These are phyloP conservation scores for Acer negundo DNA, from an alignment of 345 rosid genomes.

Conservation along the genomic window DNA sequence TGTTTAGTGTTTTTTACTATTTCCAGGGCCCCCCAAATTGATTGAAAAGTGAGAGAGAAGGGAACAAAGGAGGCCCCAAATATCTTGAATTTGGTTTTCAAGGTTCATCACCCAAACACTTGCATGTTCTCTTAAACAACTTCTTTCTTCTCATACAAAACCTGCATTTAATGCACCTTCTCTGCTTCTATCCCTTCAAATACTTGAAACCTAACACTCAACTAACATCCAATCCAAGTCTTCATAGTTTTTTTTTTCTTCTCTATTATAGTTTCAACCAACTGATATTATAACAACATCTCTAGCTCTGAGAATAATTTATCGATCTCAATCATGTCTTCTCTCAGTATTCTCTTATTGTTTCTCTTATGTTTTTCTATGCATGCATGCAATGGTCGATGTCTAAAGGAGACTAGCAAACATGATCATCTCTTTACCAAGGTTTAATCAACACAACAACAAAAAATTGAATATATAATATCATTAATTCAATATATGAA, in stretches of 20 bases:
- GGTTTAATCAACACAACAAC: slow-evolving; percentile 15
- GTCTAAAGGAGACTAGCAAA: slow-evolving; percentile 18
- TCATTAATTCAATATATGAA: neutral
- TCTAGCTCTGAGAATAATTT: neutral
- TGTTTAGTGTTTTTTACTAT: neutral
- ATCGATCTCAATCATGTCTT: slow-evolving; percentile 27
- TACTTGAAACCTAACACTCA: slow-evolving; percentile 29
- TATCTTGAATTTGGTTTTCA: slow-evolving; percentile 39
- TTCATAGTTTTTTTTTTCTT: neutral
- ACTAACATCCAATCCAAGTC: slow-evolving; percentile 1
- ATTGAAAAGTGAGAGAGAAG: slow-evolving; percentile 19
- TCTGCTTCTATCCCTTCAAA: slow-evolving; percentile 38
- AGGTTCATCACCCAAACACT: slow-evolving; percentile 45
- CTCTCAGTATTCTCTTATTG: slow-evolving; percentile 14
- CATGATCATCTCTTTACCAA: slow-evolving; percentile 12
- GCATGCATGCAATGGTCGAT: slow-evolving; percentile 60
- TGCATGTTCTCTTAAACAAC: slow-evolving; percentile 58
- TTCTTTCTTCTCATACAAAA: slow-evolving; percentile 36
- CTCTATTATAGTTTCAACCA: neutral
- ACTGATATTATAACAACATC: neutral
- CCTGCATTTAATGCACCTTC: slow-evolving; percentile 52
- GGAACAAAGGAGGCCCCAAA: slow-evolving; percentile 40
- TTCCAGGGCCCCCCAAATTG: slow-evolving; percentile 22
- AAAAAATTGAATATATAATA: too few species aligned
- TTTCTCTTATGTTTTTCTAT: slow-evolving; percentile 33